phyloP scores from a whole-genome alignment of 441 rosid species.

The Pelargonium exstipulatum region DNA sequence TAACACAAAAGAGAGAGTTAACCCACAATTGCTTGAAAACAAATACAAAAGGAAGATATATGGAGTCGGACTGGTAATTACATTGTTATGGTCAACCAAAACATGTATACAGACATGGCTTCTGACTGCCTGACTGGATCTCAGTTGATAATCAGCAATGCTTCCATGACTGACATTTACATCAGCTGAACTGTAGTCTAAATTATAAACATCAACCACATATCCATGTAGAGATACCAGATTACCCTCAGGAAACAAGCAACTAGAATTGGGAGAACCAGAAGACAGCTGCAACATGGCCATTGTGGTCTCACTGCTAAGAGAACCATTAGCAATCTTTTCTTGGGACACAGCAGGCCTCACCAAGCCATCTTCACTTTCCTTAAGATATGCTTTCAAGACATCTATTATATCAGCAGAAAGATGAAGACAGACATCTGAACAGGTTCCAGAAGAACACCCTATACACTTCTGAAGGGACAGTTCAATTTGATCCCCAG shows the following conservation, averaged over 20 bases:
- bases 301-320: constrained; percentile 17
- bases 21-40: constrained; percentile 17
- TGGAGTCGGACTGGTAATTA: constrained; percentile 28
- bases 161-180: constrained; percentile 25
- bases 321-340: constrained; percentile 26
- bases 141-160: constrained; percentile 23
- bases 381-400: constrained; percentile 36
- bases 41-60: constrained; percentile 7
- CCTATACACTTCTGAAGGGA: constrained; percentile 10
- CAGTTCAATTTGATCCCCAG: constrained; percentile 28
- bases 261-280: constrained; percentile 27
- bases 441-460: constrained; percentile 26
- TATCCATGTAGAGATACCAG: constrained; percentile 49
- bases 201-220: constrained; percentile 46
- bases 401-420: constrained; percentile 34
- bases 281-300: constrained; percentile 20
- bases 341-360: constrained; percentile 26
- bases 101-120: constrained; percentile 43
- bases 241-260: constrained; percentile 57
- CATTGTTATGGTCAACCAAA: constrained; percentile 48
- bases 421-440: constrained; percentile 53
- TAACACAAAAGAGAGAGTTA: constrained; percentile 20
- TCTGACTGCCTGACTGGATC: constrained; percentile 28
- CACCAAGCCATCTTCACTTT: constrained; percentile 30
- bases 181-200: constrained; percentile 28